These are phyloP conservation scores for Phytophthora pseudosyringae DNA, from an alignment of 352 stramenopile genomes.

Conservation along the genomic window DNA sequence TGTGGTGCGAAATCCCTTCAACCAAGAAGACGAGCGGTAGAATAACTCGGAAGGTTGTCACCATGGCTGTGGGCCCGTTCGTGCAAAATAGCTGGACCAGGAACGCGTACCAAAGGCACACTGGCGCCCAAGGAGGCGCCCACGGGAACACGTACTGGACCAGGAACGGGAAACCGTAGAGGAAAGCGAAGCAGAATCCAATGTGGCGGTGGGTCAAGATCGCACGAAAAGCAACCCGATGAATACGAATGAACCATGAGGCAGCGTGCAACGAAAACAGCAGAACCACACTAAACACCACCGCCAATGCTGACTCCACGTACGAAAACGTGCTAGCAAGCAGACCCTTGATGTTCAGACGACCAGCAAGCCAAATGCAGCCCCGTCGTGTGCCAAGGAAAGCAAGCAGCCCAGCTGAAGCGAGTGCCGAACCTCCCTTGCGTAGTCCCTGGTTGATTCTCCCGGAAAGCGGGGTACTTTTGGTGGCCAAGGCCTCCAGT, in stretches of 20 bases:
- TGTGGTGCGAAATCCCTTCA: constrained; percentile 89
- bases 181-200: constrained; percentile 87
- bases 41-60: constrained; percentile 86
- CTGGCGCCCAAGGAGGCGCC: constrained; percentile 86
- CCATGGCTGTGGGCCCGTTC: constrained; percentile 82
- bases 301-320: constrained; percentile 69
- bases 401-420: constrained; percentile 18
- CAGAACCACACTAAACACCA: constrained; percentile 73
- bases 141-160: constrained; percentile 90
- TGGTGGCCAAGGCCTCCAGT: constrained; percentile 18
- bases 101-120: constrained; percentile 92
- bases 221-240: constrained; percentile 83
- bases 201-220: constrained; percentile 87
- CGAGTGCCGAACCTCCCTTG: constrained; percentile 13
- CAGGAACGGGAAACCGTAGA: constrained; percentile 88
- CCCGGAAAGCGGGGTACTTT: constrained; percentile 17
- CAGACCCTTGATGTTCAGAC: constrained; percentile 57
- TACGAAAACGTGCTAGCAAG: constrained; percentile 51
- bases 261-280: constrained; percentile 71
- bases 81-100: constrained; percentile 90
- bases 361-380: constrained; percentile 34
- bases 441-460: constrained; percentile 21
- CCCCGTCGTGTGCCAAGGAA: constrained; percentile 20
- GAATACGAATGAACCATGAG: constrained; percentile 82
- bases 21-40: constrained; percentile 87